Conservation (phyloP, 2,329 filamentous ascomycete species). For the Pseudocercospora crystallina region DNA sequence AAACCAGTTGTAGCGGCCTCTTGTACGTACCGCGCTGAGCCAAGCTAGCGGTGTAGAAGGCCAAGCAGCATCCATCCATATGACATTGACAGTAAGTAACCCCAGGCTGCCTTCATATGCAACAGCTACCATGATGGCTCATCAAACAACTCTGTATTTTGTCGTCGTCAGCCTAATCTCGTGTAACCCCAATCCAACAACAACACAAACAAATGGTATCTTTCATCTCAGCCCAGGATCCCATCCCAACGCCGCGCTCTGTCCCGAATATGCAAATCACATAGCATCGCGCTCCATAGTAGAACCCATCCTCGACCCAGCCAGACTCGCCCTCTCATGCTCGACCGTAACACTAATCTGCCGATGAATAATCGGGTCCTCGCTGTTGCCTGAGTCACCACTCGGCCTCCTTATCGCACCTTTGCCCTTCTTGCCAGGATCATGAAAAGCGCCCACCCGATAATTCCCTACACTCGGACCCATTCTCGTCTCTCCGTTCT, state of each 20-base stretch:
- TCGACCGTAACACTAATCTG: conserved; percentile 24
- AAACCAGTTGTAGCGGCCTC: no score
- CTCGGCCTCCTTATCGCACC: conserved; percentile 15
- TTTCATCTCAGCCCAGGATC: background rate
- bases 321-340: conserved; percentile 14
- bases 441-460: conserved; percentile 21
- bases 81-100: background rate
- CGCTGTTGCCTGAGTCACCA: conserved; percentile 17
- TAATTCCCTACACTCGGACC: conserved; percentile 19
- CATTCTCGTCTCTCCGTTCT: conserved; percentile 13
- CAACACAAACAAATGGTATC: background rate
- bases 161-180: background rate
- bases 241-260: conserved; percentile 3
- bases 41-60: no score
- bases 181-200: background rate
- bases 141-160: background rate
- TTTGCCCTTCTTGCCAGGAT: conserved; percentile 12
- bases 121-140: background rate
- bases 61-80: background rate
- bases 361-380: conserved; percentile 28
- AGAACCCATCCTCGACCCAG: background rate
- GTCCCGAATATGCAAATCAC: no score
- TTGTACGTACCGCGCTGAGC: no score
- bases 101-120: no score
- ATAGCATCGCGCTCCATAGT: background rate